Evolutionary conservation across 1,284 basidiomycete species (phyloP), one percentile per base, ranked within the genome.

Genomic region (Porogramme epimiltina): DNA sequence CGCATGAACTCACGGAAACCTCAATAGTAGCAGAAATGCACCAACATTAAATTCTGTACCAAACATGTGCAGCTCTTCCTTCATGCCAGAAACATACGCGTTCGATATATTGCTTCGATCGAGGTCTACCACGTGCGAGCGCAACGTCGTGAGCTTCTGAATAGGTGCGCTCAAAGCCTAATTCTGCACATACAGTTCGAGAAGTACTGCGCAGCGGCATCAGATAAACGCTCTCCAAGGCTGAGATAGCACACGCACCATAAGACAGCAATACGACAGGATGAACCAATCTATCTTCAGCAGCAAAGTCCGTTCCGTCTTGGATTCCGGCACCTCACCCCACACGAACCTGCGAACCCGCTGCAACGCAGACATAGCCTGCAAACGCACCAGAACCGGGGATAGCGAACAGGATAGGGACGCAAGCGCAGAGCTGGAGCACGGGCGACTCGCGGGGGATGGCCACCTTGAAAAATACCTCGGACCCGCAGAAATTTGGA

Each of bases 1-100:
- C 28, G 18, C 6, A 40, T 38, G n/a, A 42, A 48, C 11, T 11
- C 20, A 43, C 22, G 10, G 11, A 23, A 4, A 15, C 8, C 16
- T 16, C 10, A 33, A 43, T 5, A 50, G 26, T 28, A 5, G 20
- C 41, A n/a, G 5, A n/a, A 37, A 37, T n/a, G 5, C 34, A 60
- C 65, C 24, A 18, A 81, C 85, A 66, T 91, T 91, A 65, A 81
- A 84, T 54, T 91, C 77, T 38, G 80, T 86, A 26, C 87, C 87
- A 44, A 75, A 69, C 81, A 91, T 85, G 52, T 77, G 62, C 28
- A 92, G 76, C 41, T 90, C 88, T 67, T 92, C 87, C 59, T 80
- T 84, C 89, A 93, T 91, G 3, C 90, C 91, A 3, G 87, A 89
- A 16, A 93, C 87, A 66, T 89, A 89, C 8, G 85, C 84, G 66